Conservation (phyloP, 345 rosid species). For the Garcia nutans region DNA sequence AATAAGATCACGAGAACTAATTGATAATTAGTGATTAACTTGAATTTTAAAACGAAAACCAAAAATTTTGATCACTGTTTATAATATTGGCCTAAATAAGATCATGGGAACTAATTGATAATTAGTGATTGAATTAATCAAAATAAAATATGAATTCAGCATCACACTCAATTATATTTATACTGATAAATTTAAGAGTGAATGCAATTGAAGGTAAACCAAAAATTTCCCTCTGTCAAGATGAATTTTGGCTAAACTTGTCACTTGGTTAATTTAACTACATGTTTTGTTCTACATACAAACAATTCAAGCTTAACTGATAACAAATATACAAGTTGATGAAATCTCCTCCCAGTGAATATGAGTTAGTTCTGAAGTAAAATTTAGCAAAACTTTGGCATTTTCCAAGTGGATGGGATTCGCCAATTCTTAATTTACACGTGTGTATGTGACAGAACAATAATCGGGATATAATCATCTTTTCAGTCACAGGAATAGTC, state of each 20-base stretch:
- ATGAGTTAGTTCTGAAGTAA: neutral
- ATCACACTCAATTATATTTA: too few species aligned
- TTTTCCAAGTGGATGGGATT: neutral
- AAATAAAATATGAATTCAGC: too few species aligned
- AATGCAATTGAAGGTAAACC: too few species aligned
- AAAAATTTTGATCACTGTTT: too few species aligned
- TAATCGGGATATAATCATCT: neutral
- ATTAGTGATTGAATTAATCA: neutral
- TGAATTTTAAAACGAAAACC: too few species aligned
- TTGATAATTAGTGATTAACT: neutral
- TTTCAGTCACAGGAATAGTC: neutral
- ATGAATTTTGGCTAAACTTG: neutral
- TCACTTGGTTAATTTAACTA: neutral
- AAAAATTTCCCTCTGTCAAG: too few species aligned
- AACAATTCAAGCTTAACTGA: neutral
- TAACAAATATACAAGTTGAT: neutral
- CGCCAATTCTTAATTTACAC: neutral
- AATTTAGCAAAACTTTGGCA: neutral
- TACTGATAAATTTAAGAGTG: too few species aligned
- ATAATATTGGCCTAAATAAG: too few species aligned
- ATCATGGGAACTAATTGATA: neutral
- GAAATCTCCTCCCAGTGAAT: neutral
- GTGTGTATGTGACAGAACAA: neutral
- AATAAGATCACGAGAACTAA: too few species aligned
- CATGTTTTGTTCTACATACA: neutral